Percentiles rank a stretch among this genome's conserved stretches.
Evolutionary conservation across 2,329 filamentous ascomycete genomes (phyloP).

Genomic region (Colletotrichum musicola): DNA sequence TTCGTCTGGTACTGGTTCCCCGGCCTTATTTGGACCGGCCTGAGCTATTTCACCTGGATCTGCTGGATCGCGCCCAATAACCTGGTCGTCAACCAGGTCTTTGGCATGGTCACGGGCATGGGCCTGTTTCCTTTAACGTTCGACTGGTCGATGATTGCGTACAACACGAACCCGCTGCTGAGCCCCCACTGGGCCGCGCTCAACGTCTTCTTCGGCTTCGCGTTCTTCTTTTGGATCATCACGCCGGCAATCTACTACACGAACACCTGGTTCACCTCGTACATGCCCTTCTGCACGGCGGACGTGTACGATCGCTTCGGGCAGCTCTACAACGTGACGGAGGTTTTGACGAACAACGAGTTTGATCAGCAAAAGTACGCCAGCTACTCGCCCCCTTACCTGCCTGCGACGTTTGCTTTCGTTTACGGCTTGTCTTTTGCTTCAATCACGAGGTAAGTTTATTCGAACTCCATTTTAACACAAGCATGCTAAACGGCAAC

Average conservation of each 20-base stretch:
- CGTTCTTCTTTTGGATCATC: slow-evolving; percentile 67
- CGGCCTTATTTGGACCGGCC: slow-evolving; percentile 56
- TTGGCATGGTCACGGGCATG: slow-evolving; percentile 60
- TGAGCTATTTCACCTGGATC: slow-evolving; percentile 58
- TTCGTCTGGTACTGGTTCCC: slow-evolving; percentile 64
- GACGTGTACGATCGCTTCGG: slow-evolving; percentile 63
- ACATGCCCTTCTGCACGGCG: slow-evolving; percentile 67
- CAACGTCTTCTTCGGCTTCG: slow-evolving; percentile 69
- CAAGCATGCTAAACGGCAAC: slow-evolving; percentile 53
- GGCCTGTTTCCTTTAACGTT: slow-evolving; percentile 57
- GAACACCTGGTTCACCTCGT: slow-evolving; percentile 68
- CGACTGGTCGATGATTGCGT: slow-evolving; percentile 51
- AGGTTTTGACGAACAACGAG: slow-evolving; percentile 56
- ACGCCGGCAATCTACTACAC: slow-evolving; percentile 69
- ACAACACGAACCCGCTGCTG: slow-evolving; percentile 54
- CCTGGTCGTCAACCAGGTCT: slow-evolving; percentile 59
- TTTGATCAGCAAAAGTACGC: slow-evolving; percentile 61
- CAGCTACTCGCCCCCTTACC: slow-evolving; percentile 64
- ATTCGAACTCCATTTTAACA: no score
- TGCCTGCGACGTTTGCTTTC: slow-evolving; percentile 61
- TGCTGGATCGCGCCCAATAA: slow-evolving; percentile 64
- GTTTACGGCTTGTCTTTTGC: slow-evolving; percentile 75
- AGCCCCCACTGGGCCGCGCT: slow-evolving; percentile 69
- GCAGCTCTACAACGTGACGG: slow-evolving; percentile 59
- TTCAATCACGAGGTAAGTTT: slow-evolving; percentile 63